These are phyloP conservation scores for Phytopythium aichiense DNA, from an alignment of 352 stramenopile genomes.

Conservation along the genomic window DNA sequence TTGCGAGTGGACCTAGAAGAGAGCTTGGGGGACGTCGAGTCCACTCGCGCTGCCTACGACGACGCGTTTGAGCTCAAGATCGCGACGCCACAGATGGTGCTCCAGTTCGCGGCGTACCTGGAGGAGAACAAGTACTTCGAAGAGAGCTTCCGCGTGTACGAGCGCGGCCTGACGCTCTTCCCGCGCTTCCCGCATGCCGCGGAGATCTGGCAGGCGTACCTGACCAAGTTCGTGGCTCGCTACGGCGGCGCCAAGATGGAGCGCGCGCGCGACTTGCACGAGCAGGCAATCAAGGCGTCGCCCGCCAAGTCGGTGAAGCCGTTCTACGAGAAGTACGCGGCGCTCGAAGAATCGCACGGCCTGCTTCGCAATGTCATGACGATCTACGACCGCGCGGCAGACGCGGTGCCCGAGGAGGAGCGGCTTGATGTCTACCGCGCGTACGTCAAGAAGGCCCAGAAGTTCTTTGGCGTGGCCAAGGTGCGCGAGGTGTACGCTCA, in stretches of 20 bases:
- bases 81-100: slow-evolving; percentile 95
- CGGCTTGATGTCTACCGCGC: slow-evolving; percentile 92
- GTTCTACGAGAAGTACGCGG: slow-evolving; percentile 86
- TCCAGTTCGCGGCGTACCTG: slow-evolving; percentile 97
- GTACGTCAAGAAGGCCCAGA: slow-evolving; percentile 94
- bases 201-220: slow-evolving; percentile 96
- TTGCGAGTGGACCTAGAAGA: slow-evolving; percentile 98
- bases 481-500: slow-evolving; percentile 96
- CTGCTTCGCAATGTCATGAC: slow-evolving; percentile 95
- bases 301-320: slow-evolving; percentile 86
- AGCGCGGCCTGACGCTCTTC: slow-evolving; percentile 80
- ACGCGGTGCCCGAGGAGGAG: slow-evolving; percentile 81
- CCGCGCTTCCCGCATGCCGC: slow-evolving; percentile 92
- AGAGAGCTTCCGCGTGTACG: slow-evolving; percentile 93
- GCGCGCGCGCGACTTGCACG: slow-evolving; percentile 95
- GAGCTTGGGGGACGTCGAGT: slow-evolving; percentile 94
- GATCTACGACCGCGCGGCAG: slow-evolving; percentile 94
- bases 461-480: slow-evolving; percentile 95
- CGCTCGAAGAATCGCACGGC: slow-evolving; percentile 96
- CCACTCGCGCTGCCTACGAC: slow-evolving; percentile 94
- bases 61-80: slow-evolving; percentile 95
- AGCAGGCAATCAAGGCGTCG: slow-evolving; percentile 88
- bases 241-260: slow-evolving; percentile 97
- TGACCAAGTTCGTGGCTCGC: slow-evolving; percentile 93
- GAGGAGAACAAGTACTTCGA: slow-evolving; percentile 98